Base-by-base conservation (phyloP, 352 stramenopile genomes). In the Plasmopara muralis region DNA sequence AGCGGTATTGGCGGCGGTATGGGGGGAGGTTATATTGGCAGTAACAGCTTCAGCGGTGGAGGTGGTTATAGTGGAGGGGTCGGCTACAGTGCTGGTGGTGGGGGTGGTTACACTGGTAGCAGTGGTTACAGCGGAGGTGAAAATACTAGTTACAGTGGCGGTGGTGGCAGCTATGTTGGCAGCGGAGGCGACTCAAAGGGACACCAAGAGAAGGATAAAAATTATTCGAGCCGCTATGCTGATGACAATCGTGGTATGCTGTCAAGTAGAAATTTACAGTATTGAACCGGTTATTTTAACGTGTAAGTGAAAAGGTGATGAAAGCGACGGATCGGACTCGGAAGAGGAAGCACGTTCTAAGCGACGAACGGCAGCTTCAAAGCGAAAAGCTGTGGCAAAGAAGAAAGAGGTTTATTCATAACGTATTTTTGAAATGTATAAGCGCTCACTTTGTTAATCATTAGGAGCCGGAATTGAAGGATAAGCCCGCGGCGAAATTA, bases 191-290 rank as follows among this genome's bases (percentile, higher is more conserved):
- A 68, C 35, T 76, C 71, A 20, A 78, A 78, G 35, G 62, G 58
- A n/a, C 72, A 76, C 43, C 67, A 82, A 15, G 70, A 82, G 25
- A 67, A 74, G 43, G 76, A 82, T 50, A 87, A 85, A 62, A 59
- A 62, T 37, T 89, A 89, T 48, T 89, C 78, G 14, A 85, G 76
- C 34, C 72, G 80, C 43, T 87, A 88, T 43, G 74, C 74, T 37
- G 77, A 89, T 47, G 82, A 89, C 5, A 63, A 68, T 43, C 48
- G 55, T 45, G 60, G 63, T 72, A 52, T 20, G 25, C 50, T 25
- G 16, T 37, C 20, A 25, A 25, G 20, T 25, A 25, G 20, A 3
- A 3, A 25, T 25, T 25, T 25, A 25, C 20, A 25, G 3, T 25
- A 25, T 25, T 3, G 3, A 25, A 25, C 20, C 20, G 20, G 1